Evolutionary conservation across 139 green algal species (phyloP), one percentile per base, ranked within the genome.

Genomic region (Eudorina sp.): DNA sequence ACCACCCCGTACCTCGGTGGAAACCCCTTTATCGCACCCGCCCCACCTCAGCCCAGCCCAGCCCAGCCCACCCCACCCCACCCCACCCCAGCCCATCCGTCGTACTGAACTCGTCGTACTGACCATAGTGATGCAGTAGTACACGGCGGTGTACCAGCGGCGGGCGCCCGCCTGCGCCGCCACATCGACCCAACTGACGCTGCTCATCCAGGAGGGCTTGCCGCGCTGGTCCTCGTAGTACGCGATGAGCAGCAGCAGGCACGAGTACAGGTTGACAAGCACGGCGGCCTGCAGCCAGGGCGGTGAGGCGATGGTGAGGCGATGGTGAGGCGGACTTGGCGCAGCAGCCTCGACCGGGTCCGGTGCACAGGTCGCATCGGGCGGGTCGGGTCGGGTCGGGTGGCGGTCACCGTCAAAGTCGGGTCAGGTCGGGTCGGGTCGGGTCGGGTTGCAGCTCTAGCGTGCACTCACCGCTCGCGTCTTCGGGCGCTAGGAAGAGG

Each of bases 121-220:
- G 11, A 84, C 77, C 77, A 84, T 36, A 8, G 86, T 90, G 48
- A 86, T 86, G 6, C 55, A 69, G 23, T 64, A 90, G 76, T 90
- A 90, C 19, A 90, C 77, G 2, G 76, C 86, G 58, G 23, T 46
- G 40, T 75, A 90, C 86, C 86, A 90, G 48, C 75, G 31, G 5
- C 27, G 31, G 4, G 31, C 68, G 0, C 4, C 38, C 45, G 1
- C 6, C 29, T 0, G 2, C 3, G 9, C 25, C 58, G 40, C 36
- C 78, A 85, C 55, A 40, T 85, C 9, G 40, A 27, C 13, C 78
- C 78, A 85, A 1, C 1, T 51, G 25, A 74, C 23, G 8, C 14
- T 23, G 27, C 36, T 8, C 78, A 60, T 58, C 55, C 78, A 85
- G 8, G 55, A 53, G 2, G 36, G 0, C 36, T 18, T 40, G 9